Evolutionary conservation across 2,329 filamentous ascomycete species (phyloP).

Genomic region (Sphaerulina populicola): DNA sequence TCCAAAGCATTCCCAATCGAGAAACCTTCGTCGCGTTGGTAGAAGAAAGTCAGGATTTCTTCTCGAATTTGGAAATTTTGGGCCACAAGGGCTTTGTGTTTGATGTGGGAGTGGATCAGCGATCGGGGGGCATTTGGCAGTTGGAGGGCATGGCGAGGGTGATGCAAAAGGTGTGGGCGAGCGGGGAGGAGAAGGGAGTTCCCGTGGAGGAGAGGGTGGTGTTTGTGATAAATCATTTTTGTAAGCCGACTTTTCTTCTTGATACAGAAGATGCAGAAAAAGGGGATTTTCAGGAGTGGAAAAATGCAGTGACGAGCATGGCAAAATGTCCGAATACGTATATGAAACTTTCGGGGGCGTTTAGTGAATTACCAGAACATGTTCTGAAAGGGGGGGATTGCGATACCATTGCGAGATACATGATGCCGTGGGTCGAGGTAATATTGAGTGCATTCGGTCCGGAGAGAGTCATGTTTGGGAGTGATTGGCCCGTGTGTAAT

Average conservation of each 20-base stretch:
- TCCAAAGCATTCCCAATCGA: conserved; percentile 50
- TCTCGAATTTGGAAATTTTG: conserved; percentile 50
- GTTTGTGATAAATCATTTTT: conserved; percentile 75
- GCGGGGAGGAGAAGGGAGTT: conserved; percentile 32
- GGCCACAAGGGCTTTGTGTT: conserved; percentile 57
- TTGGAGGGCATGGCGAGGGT: conserved; percentile 33
- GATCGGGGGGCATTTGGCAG: conserved; percentile 62
- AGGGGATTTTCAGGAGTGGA: conserved; percentile 60
- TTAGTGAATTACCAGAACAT: conserved; percentile 64
- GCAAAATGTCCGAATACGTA: conserved; percentile 59
- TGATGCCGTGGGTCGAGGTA: conserved; percentile 63
- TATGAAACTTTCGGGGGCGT: conserved; percentile 84
- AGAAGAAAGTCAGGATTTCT: conserved; percentile 30
- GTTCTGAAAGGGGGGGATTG: conserved; percentile 30
- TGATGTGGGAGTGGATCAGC: conserved; percentile 75
- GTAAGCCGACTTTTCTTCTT: conserved; percentile 63
- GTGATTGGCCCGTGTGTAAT: conserved; percentile 90
- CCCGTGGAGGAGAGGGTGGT: conserved; percentile 52
- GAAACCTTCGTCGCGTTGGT: conserved; percentile 33
- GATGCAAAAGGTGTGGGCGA: conserved; percentile 49
- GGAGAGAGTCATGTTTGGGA: conserved; percentile 74
- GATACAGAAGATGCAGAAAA: neutral
- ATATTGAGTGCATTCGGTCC: conserved; percentile 65
- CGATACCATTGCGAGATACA: conserved; percentile 52
- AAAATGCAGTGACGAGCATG: conserved; percentile 58